Evolutionary conservation across 2,329 filamentous ascomycete genomes (phyloP).

Genomic region (Fusarium pseudonygamai): DNA sequence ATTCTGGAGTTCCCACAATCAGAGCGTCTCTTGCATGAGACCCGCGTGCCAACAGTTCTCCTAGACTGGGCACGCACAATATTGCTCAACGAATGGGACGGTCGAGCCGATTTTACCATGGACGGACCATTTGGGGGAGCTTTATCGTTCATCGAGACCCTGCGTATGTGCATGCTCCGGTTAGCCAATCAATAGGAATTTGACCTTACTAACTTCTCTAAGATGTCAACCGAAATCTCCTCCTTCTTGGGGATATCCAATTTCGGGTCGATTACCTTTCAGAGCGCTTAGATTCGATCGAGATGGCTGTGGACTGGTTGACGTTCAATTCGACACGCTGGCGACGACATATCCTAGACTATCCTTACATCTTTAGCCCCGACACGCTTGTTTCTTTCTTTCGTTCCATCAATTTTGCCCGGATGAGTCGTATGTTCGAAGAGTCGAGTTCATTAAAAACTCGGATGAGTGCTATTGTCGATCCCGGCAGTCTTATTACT

Average conservation of each 20-base stretch:
- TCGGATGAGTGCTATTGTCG: conserved; percentile 65
- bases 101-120: conserved; percentile 73
- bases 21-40: conserved; percentile 66
- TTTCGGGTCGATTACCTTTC: conserved; percentile 81
- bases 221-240: conserved; percentile 70
- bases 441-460: conserved; percentile 68
- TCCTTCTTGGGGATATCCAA: conserved; percentile 73
- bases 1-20: conserved; percentile 59
- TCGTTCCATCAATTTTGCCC: conserved; percentile 84
- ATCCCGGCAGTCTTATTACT: conserved; percentile 63
- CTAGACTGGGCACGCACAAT: conserved; percentile 80
- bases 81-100: conserved; percentile 83
- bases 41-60: conserved; percentile 63
- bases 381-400: conserved; percentile 83
- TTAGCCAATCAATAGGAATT: background rate
- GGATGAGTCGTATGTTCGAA: conserved; percentile 84
- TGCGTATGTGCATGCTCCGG: conserved; percentile 66
- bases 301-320: conserved; percentile 78
- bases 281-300: conserved; percentile 77
- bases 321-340: conserved; percentile 68
- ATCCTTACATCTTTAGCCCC: conserved; percentile 80
- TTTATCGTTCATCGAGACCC: conserved; percentile 74
- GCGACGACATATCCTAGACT: conserved; percentile 79
- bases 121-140: conserved; percentile 81
- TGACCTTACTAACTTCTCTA: conserved; percentile 17